Base-by-base conservation (phyloP, 495 filamentous ascomycete species). In the Penicillium roqueforti region DNA sequence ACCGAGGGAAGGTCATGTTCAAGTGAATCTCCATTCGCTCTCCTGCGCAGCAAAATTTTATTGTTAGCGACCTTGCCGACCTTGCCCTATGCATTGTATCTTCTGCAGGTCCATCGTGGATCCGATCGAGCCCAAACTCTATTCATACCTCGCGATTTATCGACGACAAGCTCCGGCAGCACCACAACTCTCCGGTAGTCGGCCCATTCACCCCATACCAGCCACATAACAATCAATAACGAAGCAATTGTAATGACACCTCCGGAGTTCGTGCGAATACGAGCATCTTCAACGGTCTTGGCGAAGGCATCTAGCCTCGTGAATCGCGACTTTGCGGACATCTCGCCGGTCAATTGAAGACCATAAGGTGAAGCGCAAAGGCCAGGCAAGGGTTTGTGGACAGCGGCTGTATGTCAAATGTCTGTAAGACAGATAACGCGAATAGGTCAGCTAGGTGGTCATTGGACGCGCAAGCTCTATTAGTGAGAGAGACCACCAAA, bases 21-120 rank as follows among this genome's bases (percentile, higher is more conserved):
- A 98, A 80, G 69, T 96, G 91, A 56, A 98, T 98, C 62, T 97
- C 93, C 89, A 98, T 96, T 68, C 91, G 87, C 76, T 98, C 89
- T 61, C 89, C 89, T 92, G 61, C 60, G 51, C n/a, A 45, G 9
- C 36, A 40, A 45, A 25, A 2, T 22, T 18, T 4, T 22, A n/a
- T 22, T 1, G 29, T 52, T 34, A 52, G 50, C 31, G 4, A 52
- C 7, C 6, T 44, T 34, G 13, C 39, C 31, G 4, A 52, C 7
- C 6, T 44, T 34, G 13, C 39, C 3, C 29, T 19, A 18, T 5
- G 23, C 47, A 40, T 5, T 6, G 11, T 7, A 51, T 18, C 31
- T 16, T 42, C 19, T 37, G 19, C 7, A 23, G 25, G 36, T 53
- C 23, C 26, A 37, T 28, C 20, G 7, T 45, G 40, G 32, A 8